A percentile compares a stretch with the other conserved stretches of the same genome.
Evolutionary conservation across 768 basidiomycete species (phyloP).

Genomic region (Rhodosporidiobolus sp.): DNA sequence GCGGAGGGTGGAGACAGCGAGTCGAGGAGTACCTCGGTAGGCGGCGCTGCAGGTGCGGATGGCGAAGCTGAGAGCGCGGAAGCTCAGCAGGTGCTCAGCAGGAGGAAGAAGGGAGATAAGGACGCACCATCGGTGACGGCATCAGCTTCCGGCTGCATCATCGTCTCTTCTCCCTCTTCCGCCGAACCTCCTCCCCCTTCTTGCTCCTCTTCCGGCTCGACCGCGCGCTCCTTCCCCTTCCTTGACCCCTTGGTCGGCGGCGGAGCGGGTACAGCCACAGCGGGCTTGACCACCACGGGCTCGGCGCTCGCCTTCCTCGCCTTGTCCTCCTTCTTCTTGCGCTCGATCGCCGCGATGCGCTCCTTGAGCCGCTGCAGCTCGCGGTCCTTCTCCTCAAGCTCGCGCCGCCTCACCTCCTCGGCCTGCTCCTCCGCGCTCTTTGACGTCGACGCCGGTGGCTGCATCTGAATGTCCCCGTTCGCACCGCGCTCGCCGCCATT

Average conservation of each 20-base stretch:
- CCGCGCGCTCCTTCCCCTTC: not conserved
- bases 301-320: not conserved
- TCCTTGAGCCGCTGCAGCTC: slow-evolving; percentile 50
- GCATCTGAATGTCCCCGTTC: not conserved
- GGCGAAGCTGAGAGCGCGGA: too few species aligned
- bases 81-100: too few species aligned
- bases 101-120: not conserved
- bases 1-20: not conserved
- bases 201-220: not conserved
- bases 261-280: too few species aligned
- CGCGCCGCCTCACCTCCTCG: slow-evolving; percentile 50
- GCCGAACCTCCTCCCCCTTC: not conserved
- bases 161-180: not conserved
- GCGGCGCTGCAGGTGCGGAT: not conserved
- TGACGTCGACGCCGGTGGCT: not conserved
- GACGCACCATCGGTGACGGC: not conserved
- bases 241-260: not conserved
- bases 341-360: slow-evolving; percentile 22
- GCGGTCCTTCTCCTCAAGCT: slow-evolving; percentile 55
- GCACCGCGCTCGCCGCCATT: not conserved
- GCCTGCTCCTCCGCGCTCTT: slow-evolving; percentile 45
- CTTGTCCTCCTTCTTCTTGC: slow-evolving; percentile 14
- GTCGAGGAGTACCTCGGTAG: not conserved
- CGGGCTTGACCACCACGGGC: not conserved
- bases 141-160: not conserved